Conservation (phyloP, 345 rosid genomes). For the Cardamine resedifolia region DNA sequence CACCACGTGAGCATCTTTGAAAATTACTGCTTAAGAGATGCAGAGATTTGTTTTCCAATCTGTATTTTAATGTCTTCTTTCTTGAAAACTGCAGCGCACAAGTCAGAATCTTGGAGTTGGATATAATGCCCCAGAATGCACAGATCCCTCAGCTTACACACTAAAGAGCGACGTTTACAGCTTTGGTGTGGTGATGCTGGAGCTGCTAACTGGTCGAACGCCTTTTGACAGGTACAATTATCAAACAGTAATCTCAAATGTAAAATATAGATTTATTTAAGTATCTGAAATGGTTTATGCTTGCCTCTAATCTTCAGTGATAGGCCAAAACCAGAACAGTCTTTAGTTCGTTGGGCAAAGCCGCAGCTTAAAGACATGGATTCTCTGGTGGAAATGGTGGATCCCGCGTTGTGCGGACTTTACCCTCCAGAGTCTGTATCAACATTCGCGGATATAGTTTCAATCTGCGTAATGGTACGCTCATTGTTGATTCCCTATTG, state of each 20-base stretch:
- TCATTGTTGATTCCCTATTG: not conserved
- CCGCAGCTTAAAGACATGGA: conserved; percentile 72
- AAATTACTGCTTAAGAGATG: not conserved
- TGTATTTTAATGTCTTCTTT: not conserved
- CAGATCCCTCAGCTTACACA: conserved; percentile 67
- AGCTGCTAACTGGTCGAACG: conserved; percentile 79
- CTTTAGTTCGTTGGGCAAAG: conserved; percentile 80
- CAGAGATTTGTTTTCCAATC: not conserved
- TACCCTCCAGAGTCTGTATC: conserved; percentile 79
- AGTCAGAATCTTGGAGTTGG: conserved; percentile 90
- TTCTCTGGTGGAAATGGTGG: conserved; percentile 69
- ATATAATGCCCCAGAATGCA: conserved; percentile 95
- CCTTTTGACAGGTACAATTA: conserved; percentile 65
- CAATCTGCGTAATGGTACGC: conserved; percentile 79
- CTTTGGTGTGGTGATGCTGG: conserved; percentile 95
- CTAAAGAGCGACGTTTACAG: conserved; percentile 88
- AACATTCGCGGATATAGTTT: conserved; percentile 70
- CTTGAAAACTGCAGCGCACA: conserved; percentile 51
- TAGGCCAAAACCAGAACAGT: conserved; percentile 68
- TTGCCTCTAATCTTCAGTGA: conserved; percentile 41
- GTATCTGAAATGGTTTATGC: conserved; percentile 9
- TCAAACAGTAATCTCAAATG: not conserved
- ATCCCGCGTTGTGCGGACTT: conserved; percentile 92
- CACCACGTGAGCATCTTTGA: conserved; percentile 53
- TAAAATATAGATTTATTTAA: not conserved